Evolutionary conservation across 768 basidiomycete genomes (phyloP).

Genomic region (Tricholoma terreum): DNA sequence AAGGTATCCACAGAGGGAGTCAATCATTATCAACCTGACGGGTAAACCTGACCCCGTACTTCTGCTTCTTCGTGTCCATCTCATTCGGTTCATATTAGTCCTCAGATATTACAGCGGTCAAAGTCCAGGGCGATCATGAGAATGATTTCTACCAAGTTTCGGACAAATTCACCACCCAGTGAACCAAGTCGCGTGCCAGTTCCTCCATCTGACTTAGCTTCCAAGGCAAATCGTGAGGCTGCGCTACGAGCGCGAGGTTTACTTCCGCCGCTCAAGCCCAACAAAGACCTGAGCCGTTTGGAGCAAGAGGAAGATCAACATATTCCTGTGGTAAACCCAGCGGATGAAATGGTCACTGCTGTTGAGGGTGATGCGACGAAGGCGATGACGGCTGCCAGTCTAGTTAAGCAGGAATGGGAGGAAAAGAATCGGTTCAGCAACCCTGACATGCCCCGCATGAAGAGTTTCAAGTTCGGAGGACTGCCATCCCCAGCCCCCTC

Average conservation of each 20-base stretch:
- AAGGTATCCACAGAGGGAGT: not conserved
- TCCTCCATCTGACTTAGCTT: conserved; percentile 16
- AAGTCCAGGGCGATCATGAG: conserved; percentile 32
- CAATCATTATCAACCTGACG: conserved; percentile 3
- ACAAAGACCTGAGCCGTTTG: conserved; percentile 40
- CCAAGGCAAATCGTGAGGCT: conserved; percentile 45
- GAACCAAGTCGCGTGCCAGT: conserved; percentile 13
- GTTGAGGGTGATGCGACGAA: conserved; percentile 8
- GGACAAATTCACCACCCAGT: conserved; percentile 11
- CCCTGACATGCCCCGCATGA: conserved; percentile 24
- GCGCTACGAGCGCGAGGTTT: conserved; percentile 62
- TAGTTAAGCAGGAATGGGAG: conserved; percentile 55
- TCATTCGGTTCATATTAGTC: conserved; percentile 3
- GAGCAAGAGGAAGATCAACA: conserved; percentile 35
- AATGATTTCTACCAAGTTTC: conserved; percentile 32
- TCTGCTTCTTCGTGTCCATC: not conserved
- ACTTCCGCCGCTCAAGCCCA: conserved; percentile 44
- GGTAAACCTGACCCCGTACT: conserved; percentile 1
- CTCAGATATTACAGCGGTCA: conserved; percentile 13
- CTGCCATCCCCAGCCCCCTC: conserved; percentile 8
- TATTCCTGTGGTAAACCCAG: conserved; percentile 32
- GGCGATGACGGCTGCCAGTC: conserved; percentile 44
- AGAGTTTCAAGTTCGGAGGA: conserved; percentile 34
- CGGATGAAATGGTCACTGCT: conserved; percentile 9
- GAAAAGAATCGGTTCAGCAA: conserved; percentile 29